Conservation (phyloP, 257 asterid species). For the Rubia yunnanensis region DNA sequence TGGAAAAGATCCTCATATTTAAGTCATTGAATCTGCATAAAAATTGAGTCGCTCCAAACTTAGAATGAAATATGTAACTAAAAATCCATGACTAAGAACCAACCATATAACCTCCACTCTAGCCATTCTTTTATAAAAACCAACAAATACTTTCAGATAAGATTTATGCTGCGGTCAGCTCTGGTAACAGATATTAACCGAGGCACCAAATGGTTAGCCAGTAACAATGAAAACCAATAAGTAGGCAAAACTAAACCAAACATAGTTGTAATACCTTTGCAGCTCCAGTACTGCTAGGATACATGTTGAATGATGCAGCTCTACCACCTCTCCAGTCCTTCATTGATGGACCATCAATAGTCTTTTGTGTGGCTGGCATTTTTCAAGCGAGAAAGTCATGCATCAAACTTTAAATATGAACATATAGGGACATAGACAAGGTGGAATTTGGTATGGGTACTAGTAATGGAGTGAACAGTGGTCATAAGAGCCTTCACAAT, state of each 20-base stretch:
- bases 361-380: conserved; percentile 59
- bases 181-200: no score
- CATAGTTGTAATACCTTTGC: conserved; percentile 39
- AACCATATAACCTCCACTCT: not conserved
- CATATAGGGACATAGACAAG: no score
- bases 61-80: conserved; percentile 7
- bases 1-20: conserved; percentile 60
- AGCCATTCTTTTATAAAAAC: not conserved
- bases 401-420: not conserved
- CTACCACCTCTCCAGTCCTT: conserved; percentile 93
- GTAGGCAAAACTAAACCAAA: no score
- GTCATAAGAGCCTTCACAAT: conserved; percentile 84
- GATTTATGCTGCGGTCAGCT: not conserved
- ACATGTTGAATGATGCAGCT: conserved; percentile 77
- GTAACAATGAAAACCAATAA: no score
- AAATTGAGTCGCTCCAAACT: conserved; percentile 12
- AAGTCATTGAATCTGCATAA: conserved; percentile 72
- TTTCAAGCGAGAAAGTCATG: not conserved
- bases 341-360: conserved; percentile 79
- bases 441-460: conserved; percentile 13
- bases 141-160: not conserved
- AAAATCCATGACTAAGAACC: no score
- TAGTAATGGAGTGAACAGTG: conserved; percentile 76
- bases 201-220: no score
- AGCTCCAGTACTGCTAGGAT: conserved; percentile 87